A percentile compares a stretch with the other conserved stretches of the same genome.
Conservation (phyloP, 2,329 filamentous ascomycete genomes). For the Alternaria hordeiaustralica region DNA sequence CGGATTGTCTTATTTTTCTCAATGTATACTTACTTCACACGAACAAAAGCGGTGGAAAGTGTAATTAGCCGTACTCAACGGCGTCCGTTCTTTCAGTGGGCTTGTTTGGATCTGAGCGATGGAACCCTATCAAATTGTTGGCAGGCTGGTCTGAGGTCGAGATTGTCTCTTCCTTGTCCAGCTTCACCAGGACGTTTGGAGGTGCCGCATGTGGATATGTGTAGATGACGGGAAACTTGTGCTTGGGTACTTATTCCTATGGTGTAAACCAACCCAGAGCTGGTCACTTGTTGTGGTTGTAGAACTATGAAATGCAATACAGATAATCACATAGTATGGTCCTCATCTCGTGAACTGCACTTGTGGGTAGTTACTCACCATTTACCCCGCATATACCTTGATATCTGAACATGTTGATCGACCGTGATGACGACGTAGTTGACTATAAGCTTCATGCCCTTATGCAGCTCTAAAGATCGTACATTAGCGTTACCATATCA, state of each 20-base stretch:
- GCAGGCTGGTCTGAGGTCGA: background rate
- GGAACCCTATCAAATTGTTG: constrained; percentile 4
- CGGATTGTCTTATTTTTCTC: constrained; percentile 6
- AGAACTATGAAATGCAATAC: constrained; percentile 25
- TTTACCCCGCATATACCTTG: background rate
- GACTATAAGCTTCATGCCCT: background rate
- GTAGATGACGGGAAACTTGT: constrained; percentile 24
- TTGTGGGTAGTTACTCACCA: background rate
- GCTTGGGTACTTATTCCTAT: constrained; percentile 1
- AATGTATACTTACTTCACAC: constrained; percentile 30
- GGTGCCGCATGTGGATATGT: constrained; percentile 26
- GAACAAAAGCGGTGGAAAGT: constrained; percentile 30
- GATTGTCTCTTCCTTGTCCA: background rate
- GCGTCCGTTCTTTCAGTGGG: constrained; percentile 21
- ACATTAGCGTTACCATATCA: background rate
- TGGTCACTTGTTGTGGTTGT: constrained; percentile 23
- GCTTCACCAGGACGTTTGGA: background rate
- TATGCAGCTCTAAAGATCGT: background rate
- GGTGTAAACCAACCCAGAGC: constrained; percentile 8
- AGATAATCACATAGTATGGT: constrained; percentile 4
- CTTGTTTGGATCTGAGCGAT: constrained; percentile 10
- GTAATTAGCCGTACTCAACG: constrained; percentile 36
- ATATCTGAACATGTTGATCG: background rate
- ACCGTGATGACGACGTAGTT: background rate
- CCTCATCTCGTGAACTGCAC: background rate